Conservation (phyloP, 1,284 basidiomycete species). For the Acaromyces ingoldii region DNA sequence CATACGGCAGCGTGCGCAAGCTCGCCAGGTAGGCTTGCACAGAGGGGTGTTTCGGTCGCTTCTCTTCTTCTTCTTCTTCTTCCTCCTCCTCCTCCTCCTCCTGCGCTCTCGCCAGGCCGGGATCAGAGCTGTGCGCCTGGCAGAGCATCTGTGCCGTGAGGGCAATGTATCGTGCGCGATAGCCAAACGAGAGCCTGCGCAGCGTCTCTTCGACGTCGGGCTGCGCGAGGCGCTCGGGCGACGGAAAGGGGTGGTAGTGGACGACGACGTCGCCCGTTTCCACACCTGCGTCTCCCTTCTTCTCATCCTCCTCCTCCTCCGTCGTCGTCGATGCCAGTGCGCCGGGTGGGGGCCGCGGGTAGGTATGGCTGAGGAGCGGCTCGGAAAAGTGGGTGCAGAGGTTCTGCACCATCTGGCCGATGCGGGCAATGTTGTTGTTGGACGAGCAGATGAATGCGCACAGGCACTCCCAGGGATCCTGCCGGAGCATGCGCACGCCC, state of each 20-base stretch:
- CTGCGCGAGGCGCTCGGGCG: slow-evolving; percentile 64
- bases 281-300: slow-evolving; percentile 23
- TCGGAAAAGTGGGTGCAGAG: slow-evolving; percentile 57
- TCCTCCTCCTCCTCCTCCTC: background rate
- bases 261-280: slow-evolving; percentile 22
- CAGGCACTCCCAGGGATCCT: slow-evolving; percentile 76
- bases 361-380: slow-evolving; percentile 55
- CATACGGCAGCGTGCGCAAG: slow-evolving; percentile 59
- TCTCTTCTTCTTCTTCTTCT: background rate
- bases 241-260: slow-evolving; percentile 77
- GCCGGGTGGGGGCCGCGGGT: slow-evolving; percentile 30
- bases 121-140: slow-evolving; percentile 56
- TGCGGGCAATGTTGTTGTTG: slow-evolving; percentile 75
- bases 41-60: slow-evolving; percentile 3
- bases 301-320: too few species aligned
- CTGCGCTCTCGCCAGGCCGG: too few species aligned
- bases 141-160: slow-evolving; percentile 71
- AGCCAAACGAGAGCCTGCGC: slow-evolving; percentile 85
- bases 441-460: slow-evolving; percentile 84
- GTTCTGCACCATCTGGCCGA: slow-evolving; percentile 50
- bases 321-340: too few species aligned
- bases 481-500: slow-evolving; percentile 68
- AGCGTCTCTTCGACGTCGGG: slow-evolving; percentile 58
- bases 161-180: slow-evolving; percentile 84
- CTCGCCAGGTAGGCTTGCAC: slow-evolving; percentile 59